These are phyloP conservation scores for Paecilomyces variotii DNA, from an alignment of 2,329 filamentous ascomycete species.

Conservation along the genomic window DNA sequence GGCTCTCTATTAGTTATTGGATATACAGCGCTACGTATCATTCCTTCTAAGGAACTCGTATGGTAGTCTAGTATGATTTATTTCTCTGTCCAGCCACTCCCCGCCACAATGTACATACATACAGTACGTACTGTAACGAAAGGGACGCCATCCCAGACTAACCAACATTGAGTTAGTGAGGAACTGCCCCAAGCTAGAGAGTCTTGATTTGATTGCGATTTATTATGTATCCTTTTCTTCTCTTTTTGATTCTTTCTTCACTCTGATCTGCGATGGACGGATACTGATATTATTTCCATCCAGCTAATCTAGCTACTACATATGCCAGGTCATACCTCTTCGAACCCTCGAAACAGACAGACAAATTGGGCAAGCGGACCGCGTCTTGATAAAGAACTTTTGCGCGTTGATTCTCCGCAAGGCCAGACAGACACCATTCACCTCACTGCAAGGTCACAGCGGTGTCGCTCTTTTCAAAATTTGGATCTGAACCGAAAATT, in stretches of 20 bases:
- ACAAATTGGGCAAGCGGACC: background rate
- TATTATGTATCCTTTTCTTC: no score
- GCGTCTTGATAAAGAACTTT: background rate
- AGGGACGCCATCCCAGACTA: background rate
- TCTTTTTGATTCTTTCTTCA: background rate
- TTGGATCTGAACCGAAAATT: background rate
- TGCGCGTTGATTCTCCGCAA: background rate
- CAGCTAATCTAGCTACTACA: background rate
- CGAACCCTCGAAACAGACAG: background rate
- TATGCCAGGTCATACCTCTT: background rate
- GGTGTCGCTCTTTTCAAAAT: background rate
- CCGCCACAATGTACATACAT: no score
- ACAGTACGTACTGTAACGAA: no score
- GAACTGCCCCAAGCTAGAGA: background rate
- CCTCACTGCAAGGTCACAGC: background rate
- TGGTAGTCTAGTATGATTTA: no score
- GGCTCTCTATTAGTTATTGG: no score
- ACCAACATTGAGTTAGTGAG: background rate
- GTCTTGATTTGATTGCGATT: no score
- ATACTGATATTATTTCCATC: background rate
- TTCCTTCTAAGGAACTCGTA: no score
- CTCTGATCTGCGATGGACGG: background rate
- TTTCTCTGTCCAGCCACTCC: background rate
- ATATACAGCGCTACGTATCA: no score
- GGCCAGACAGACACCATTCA: background rate